These are phyloP conservation scores for Syzygium syzygioides DNA, from an alignment of 441 rosid species.

Conservation along the genomic window DNA sequence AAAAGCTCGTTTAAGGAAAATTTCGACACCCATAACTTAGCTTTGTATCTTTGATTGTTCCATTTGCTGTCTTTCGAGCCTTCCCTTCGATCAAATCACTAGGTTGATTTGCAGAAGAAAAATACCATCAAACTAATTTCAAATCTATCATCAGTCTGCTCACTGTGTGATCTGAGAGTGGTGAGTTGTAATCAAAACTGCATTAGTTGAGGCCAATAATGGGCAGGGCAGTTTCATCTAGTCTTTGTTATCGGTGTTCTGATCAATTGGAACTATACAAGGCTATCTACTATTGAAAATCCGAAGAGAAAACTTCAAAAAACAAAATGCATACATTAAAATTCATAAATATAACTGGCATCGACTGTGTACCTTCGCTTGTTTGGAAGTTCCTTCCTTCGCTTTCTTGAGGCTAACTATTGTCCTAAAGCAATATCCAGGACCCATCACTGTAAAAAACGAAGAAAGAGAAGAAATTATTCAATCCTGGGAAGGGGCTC, in stretches of 20 bases:
- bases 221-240: background rate
- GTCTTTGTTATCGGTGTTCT: background rate
- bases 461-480: conserved; percentile 3
- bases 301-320: background rate
- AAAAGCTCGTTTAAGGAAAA: background rate
- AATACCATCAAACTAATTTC: background rate
- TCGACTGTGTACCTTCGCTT: conserved; percentile 22
- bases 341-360: background rate
- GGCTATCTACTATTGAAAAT: background rate
- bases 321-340: background rate
- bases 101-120: background rate
- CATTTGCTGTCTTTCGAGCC: background rate
- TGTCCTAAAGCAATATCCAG: conserved; percentile 37
- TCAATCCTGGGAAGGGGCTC: background rate
- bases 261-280: background rate
- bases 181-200: background rate
- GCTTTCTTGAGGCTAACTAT: conserved; percentile 22
- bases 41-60: background rate
- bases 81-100: background rate
- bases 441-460: conserved; percentile 27
- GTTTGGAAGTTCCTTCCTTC: conserved; percentile 28
- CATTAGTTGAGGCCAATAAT: background rate
- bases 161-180: background rate
- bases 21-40: background rate
- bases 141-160: background rate